phyloP scores from a whole-genome alignment of 257 asterid genomes.

The Rehmannia glutinosa region DNA sequence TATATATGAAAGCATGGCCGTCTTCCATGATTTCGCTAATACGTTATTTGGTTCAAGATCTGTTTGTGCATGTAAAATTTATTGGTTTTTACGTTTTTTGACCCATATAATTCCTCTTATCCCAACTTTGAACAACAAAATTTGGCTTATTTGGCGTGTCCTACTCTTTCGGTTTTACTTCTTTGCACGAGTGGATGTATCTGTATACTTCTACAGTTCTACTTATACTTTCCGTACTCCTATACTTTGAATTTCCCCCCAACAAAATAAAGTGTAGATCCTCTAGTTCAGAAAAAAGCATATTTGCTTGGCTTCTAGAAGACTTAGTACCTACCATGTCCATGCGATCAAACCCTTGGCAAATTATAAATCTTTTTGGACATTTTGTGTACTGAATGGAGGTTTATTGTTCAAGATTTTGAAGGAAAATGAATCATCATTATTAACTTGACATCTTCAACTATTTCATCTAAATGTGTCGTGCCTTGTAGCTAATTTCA shows the following conservation, averaged over 20 bases:
- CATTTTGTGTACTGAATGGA: not conserved
- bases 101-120: not conserved
- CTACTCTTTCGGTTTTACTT: not conserved
- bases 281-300: not conserved
- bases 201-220: not conserved
- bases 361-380: not conserved
- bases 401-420: not conserved
- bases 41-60: no score
- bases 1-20: no score
- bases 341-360: no score
- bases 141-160: not conserved
- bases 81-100: not conserved
- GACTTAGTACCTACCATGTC: no score
- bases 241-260: not conserved
- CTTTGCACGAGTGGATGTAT: not conserved
- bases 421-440: not conserved
- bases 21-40: no score
- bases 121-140: not conserved
- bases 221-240: not conserved
- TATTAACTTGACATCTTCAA: not conserved
- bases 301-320: not conserved
- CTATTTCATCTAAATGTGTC: not conserved
- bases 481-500: constrained; percentile 4
- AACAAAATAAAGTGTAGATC: not conserved
- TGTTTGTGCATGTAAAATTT: no score